Evolutionary conservation across 2,329 filamentous ascomycete species (phyloP), one percentile per base, ranked within the genome.

Genomic region (Scleromitrula shiraiana): DNA sequence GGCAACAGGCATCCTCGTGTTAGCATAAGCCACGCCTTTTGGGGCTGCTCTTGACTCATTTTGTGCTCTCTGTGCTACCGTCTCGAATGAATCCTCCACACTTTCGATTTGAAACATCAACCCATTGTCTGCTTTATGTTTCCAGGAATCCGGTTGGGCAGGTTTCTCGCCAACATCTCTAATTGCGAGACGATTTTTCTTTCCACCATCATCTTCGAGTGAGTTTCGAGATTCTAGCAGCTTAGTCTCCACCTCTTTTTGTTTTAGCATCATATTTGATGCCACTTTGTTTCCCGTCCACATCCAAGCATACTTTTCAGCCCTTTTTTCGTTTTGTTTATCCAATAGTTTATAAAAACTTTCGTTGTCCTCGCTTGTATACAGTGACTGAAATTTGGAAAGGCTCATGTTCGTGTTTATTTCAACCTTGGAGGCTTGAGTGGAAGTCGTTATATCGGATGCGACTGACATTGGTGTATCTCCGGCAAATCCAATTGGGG

Each of bases 351-450:
- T 85, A 67, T 95, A 95, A 70, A 98, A 97, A 58, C 87, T 94
- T 64, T 96, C 93, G 62, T 97, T 97, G 65, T 98, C 93, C 66
- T 98, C 93, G 61, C 88, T 95, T 1, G 91, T 98, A 68, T 96
- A 97, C 57, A 87, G 91, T 3, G 85, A 77, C 63, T 98, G 93
- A 60, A 96, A 98, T 1, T 83, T 79, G 45, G 83, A 80, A 1
- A 98, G 75, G 51, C 84, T 89, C 72, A 97, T 80, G 57, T 83
- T 83, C 35, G 83, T 80, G 63, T 95, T 83, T 15, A 88, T 72
- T 26, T 74, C 67, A 50, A 70, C 69, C 42, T 68, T 64, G 15
- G 64, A 62, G 14, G 64, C 60, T 19, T 62, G 59, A 5, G 61
- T 64, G 8, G 67, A 63, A 30, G 67, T 67, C 19, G 63, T 65